Conservation (phyloP, 352 stramenopile genomes). For the Phytophthora multivora region DNA sequence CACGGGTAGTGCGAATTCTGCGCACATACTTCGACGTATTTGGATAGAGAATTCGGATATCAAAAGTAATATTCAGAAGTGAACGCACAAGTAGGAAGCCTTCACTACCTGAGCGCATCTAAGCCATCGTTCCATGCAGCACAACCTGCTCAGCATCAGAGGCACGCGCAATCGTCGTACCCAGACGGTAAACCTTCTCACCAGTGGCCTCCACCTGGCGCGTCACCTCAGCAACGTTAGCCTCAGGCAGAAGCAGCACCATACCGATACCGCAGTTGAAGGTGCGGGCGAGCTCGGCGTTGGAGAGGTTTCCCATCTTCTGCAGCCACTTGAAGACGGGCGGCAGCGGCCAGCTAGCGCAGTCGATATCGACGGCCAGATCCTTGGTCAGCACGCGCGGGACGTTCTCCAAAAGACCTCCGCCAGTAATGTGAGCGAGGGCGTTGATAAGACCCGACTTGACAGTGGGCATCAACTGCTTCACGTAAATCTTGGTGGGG, state of each 20-base stretch:
- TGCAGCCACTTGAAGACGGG: constrained; percentile 99
- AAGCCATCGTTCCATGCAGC: constrained; percentile 75
- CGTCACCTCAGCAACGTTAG: constrained; percentile 90
- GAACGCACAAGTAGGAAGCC: constrained; percentile 25
- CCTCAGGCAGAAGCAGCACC: constrained; percentile 94
- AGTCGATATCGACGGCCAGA: constrained; percentile 94
- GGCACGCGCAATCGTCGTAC: constrained; percentile 68
- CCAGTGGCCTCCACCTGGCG: constrained; percentile 78
- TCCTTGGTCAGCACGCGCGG: constrained; percentile 94
- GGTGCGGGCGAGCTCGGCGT: constrained; percentile 96
- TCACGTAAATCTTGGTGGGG: constrained; percentile 98
- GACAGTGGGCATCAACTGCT: constrained; percentile 82
- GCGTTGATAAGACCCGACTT: constrained; percentile 89
- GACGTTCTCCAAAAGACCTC: constrained; percentile 98
- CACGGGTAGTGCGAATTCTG: constrained; percentile 1
- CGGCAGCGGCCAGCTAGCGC: constrained; percentile 89
- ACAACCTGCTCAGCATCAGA: constrained; percentile 84
- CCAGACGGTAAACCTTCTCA: constrained; percentile 92
- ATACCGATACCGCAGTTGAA: constrained; percentile 99
- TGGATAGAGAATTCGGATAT: constrained; percentile 8
- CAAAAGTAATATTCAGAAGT: constrained; percentile 34
- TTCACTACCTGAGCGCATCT: constrained; percentile 30
- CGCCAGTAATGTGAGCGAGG: constrained; percentile 98
- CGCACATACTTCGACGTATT: not conserved
- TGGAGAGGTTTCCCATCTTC: constrained; percentile 90